Conservation (phyloP, 495 filamentous ascomycete genomes). For the Geopyxis carbonaria region DNA sequence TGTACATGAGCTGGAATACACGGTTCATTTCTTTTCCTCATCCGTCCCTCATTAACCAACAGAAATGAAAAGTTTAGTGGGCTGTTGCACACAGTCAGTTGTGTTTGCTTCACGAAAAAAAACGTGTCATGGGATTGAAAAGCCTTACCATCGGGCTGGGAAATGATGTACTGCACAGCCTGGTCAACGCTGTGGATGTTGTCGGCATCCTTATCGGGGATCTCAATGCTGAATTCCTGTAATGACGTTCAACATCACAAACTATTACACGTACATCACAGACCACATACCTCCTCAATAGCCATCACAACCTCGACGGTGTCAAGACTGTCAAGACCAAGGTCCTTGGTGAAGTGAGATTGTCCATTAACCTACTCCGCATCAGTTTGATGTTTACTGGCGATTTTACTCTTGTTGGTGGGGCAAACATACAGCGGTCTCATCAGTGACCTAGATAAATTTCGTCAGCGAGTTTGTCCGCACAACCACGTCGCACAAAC, state of each 20-base stretch:
- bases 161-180: constrained; percentile 87
- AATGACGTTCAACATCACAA: constrained; percentile 21
- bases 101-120: constrained; percentile 2
- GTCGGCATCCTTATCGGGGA: constrained; percentile 97
- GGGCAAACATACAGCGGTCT: constrained; percentile 42
- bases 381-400: constrained; percentile 6
- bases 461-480: constrained; percentile 4
- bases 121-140: too few relatives aligned
- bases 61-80: not conserved
- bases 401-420: not conserved
- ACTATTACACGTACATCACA: not conserved
- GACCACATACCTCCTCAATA: constrained; percentile 76
- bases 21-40: not conserved
- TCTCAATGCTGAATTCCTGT: constrained; percentile 99
- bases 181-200: constrained; percentile 90
- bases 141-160: constrained; percentile 73
- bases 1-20: constrained; percentile 8
- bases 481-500: not conserved
- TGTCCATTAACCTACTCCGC: constrained; percentile 48
- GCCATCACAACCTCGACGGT: constrained; percentile 99
- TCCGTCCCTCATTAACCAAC: constrained; percentile 1
- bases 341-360: constrained; percentile 88
- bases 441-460: constrained; percentile 14
- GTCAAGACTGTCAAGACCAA: constrained; percentile 90
- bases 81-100: too few relatives aligned